Evolutionary conservation across 75 land plant genomes (phyloP).

Genomic region (Cupressus sempervirens): DNA sequence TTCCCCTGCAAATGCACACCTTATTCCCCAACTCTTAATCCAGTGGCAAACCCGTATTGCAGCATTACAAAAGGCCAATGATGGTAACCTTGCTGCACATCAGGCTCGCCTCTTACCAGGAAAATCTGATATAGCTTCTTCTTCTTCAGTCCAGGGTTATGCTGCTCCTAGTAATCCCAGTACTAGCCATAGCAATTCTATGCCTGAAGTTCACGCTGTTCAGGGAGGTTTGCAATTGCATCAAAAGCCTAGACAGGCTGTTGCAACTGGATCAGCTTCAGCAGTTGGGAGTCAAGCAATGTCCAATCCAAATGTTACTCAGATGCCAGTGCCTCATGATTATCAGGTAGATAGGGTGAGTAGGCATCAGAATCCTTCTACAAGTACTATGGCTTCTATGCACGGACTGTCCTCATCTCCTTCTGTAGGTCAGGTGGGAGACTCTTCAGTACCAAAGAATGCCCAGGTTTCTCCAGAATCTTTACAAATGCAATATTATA

Average conservation of each 20-base stretch:
- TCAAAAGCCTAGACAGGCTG: constrained; percentile 30
- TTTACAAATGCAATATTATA: constrained; percentile 35
- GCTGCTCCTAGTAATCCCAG: constrained; percentile 25
- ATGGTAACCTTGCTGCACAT: constrained; percentile 29
- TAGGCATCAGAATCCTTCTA: constrained; percentile 26
- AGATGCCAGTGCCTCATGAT: constrained; percentile 34
- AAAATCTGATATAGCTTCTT: constrained; percentile 31
- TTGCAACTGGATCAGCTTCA: constrained; percentile 31
- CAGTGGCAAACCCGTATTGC: constrained; percentile 53
- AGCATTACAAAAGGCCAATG: constrained; percentile 68
- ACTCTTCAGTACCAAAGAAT: constrained; percentile 24
- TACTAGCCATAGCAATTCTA: constrained; percentile 50
- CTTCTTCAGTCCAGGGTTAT: constrained; percentile 27
- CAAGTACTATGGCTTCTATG: constrained; percentile 40
- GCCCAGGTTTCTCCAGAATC: constrained; percentile 23
- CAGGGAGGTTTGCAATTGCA: constrained; percentile 31
- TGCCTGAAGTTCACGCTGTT: constrained; percentile 53
- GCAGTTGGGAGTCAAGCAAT: constrained; percentile 16
- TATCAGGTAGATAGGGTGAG: constrained; percentile 35
- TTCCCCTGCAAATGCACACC: constrained; percentile 55
- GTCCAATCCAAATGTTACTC: constrained; percentile 22
- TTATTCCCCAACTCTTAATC: constrained; percentile 62
- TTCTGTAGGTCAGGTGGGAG: constrained; percentile 26
- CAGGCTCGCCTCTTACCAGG: constrained; percentile 35
- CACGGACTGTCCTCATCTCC: constrained; percentile 26